Evolutionary conservation across 768 basidiomycete species (phyloP), one percentile per base, ranked within the genome.

Genomic region (Tulasnella sp.): DNA sequence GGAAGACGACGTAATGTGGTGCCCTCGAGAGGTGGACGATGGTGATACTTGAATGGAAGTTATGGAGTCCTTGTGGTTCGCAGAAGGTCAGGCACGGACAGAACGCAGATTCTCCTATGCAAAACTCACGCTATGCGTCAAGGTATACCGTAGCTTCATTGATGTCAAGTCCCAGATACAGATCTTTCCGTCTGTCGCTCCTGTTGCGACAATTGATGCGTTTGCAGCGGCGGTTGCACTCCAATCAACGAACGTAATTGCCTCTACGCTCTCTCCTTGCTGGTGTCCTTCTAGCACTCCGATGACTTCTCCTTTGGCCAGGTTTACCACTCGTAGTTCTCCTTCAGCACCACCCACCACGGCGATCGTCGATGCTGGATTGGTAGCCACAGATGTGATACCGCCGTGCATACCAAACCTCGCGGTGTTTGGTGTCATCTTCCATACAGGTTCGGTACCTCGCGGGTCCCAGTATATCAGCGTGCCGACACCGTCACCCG

Each of bases 121-220:
- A 2, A 27, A n/a, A 23, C 79, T 50, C 60, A 93, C 93, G 68
- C 82, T 73, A 65, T 98, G 93, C 61, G 83, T 74, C 5, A 96
- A 71, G 12, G 86, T 91, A 15, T 83, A 77, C 56, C 96, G 78
- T 50, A 92, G 67, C 60, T 86, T 77, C 76, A 88, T 88, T 23
- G 89, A 93, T 49, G 77, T 77, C 40, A 93, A 75, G 70, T 99
- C 96, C 92, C 94, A 99, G 32, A 97, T 82, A 63, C 86, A 90
- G 15, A 82, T 85, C 66, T 90, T 93, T 0, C 92, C 91, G 65
- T 99, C 96, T 3, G 94, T 97, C 4, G 80, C 91, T 9, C 87
- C 93, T 2, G 86, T 90, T 0, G 89, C 80, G 9, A 83, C 82
- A 17, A 87, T 79, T 14, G 67, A 69, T 11, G 69, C 68, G 6